Evolutionary conservation across 768 basidiomycete genomes (phyloP).

Genomic region (Russula ochroleuca): DNA sequence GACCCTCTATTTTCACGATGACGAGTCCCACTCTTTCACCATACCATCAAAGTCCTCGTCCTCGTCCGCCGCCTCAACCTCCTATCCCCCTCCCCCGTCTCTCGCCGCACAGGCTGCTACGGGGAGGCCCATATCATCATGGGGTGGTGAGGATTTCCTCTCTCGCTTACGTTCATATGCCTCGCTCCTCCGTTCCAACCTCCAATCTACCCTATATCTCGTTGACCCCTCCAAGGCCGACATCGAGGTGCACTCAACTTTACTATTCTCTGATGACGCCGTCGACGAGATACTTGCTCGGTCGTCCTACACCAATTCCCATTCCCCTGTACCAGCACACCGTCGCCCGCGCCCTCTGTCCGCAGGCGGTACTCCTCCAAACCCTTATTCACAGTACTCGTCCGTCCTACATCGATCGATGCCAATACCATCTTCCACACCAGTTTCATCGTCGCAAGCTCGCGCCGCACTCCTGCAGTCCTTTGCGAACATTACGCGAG

Average conservation of each 20-base stretch:
- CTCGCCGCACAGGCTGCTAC: conserved; percentile 42
- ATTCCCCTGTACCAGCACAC: conserved; percentile 81
- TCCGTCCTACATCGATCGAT: conserved; percentile 81
- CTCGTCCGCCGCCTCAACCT: conserved; percentile 37
- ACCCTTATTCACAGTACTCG: conserved; percentile 60
- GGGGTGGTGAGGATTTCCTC: conserved; percentile 87
- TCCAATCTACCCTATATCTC: conserved; percentile 83
- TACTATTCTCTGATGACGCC: conserved; percentile 79
- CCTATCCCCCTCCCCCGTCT: conserved; percentile 63
- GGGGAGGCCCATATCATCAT: conserved; percentile 44
- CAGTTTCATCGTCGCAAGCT: conserved; percentile 62
- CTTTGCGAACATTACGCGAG: conserved; percentile 90
- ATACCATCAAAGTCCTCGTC: conserved; percentile 44
- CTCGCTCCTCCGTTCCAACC: conserved; percentile 76
- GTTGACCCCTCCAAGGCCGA: conserved; percentile 92
- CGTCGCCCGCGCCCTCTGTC: conserved; percentile 67
- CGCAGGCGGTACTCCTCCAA: conserved; percentile 34
- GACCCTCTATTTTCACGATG: conserved; percentile 93
- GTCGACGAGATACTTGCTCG: conserved; percentile 83
- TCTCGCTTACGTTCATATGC: conserved; percentile 71
- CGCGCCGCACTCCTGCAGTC: conserved; percentile 84
- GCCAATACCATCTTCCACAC: conserved; percentile 46
- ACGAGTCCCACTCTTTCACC: conserved; percentile 82
- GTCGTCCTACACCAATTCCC: conserved; percentile 69
- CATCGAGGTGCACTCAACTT: conserved; percentile 84